A percentile compares a stretch with the other conserved stretches of the same genome.
Evolutionary conservation across 768 basidiomycete species (phyloP).

Genomic region (Trametes sanguinea): DNA sequence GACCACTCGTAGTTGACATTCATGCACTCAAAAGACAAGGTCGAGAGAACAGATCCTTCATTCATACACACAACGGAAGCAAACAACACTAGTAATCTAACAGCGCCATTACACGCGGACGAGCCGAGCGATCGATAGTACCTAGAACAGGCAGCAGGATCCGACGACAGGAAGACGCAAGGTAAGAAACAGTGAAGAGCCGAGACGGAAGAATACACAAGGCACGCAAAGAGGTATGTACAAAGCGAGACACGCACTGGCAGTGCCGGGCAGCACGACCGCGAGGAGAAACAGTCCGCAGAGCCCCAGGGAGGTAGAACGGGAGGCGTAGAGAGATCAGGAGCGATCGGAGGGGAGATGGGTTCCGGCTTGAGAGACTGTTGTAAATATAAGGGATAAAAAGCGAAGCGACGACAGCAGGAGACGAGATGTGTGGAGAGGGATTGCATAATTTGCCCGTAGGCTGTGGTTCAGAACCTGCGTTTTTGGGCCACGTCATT

Average conservation of each 20-base stretch:
- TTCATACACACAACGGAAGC: conserved; percentile 16
- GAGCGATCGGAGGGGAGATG: conserved; percentile 1
- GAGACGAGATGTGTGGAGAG: background rate
- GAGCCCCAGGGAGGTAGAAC: conserved; percentile 8
- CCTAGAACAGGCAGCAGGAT: conserved; percentile 20
- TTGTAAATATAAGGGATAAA: conserved; percentile 26
- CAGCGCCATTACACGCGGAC: conserved; percentile 25
- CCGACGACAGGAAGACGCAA: conserved; percentile 18
- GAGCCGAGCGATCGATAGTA: conserved; percentile 17
- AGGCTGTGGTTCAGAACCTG: background rate
- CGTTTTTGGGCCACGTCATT: conserved; percentile 8
- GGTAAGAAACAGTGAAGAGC: conserved; percentile 2
- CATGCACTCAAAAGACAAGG: background rate
- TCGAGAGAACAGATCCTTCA: background rate
- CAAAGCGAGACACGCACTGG: conserved; percentile 3
- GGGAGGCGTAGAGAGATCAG: background rate
- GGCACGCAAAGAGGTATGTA: conserved; percentile 9
- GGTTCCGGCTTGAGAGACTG: conserved; percentile 10
- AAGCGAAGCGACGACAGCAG: conserved; percentile 23
- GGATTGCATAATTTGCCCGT: conserved; percentile 15
- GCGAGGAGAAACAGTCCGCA: conserved; percentile 2
- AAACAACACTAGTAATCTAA: conserved; percentile 28
- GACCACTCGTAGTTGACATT: too few species aligned
- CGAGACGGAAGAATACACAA: conserved; percentile 9
- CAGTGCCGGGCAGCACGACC: background rate